Evolutionary conservation across 192 early-diverging fungal genomes (phyloP), one percentile per base, ranked within the genome.

Genomic region (Irineochytrium annulatum): DNA sequence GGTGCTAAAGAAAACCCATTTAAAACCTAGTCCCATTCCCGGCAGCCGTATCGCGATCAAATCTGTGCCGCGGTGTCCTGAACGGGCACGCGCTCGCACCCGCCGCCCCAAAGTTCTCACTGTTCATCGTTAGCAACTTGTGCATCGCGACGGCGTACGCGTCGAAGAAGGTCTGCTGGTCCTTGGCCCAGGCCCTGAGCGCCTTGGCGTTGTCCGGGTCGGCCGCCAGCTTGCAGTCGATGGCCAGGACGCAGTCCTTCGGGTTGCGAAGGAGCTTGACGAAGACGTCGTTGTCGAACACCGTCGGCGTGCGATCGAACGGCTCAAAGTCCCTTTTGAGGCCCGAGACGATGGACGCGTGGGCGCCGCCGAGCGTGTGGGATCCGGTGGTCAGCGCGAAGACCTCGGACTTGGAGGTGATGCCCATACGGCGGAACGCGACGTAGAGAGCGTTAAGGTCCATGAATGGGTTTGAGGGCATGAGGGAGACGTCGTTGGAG

Each of bases 251-350:
- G 35, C 71, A 73, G 22, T 52, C 45, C n/a, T n/a, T n/a, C 32
- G 3, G 22, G 20, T 63, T 63, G 6, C 33, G 53, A 13, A 73
- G 43, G 3, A 51, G 22, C 52, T 59, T 33, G 57, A 64, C 70
- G 62, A 73, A 73, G 3, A 69, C 52, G 28, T 69, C 63, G 30
- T 73, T 73, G 44, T 73, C 71, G 63, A 73, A 73, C 3, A 73
- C 63, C 3, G 60, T 67, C 2, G 71, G 71, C 1, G 71, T 73
- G 5, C 11, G n/a, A 37, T 73, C 71, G 41, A 73, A 73, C 29
- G 71, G 71, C 31, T 26, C 51, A 48, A 73, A 73, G 2, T 29
- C 20, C 26, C 45, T 32, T 3, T 63, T 69, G 26, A 65, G 68
- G 16, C 62, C 24, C n/a, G 48, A 32, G 6, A 60, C 65, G 2